Evolutionary conservation across 1,284 basidiomycete genomes (phyloP).

Genomic region (Ustilago tritici): DNA sequence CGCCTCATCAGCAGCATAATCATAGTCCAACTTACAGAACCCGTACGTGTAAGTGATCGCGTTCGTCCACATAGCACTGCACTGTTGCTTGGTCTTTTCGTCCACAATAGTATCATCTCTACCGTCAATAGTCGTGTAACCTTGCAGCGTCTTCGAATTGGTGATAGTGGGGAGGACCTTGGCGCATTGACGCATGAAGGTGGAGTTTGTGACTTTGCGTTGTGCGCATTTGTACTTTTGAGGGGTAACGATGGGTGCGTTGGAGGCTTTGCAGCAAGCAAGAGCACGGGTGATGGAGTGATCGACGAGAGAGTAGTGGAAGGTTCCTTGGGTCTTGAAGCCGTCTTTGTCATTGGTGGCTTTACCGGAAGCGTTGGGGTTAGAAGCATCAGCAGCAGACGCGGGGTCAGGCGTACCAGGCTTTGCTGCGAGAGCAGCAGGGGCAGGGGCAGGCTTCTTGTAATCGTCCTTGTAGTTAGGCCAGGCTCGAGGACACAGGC

Average conservation of each 20-base stretch:
- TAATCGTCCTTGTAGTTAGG: slow-evolving; percentile 30
- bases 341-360: slow-evolving; percentile 32
- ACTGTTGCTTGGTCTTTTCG: slow-evolving; percentile 30
- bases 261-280: slow-evolving; percentile 26
- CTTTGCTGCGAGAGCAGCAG: neutral
- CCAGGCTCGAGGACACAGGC: slow-evolving; percentile 36
- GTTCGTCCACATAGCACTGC: slow-evolving; percentile 37
- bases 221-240: slow-evolving; percentile 34
- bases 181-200: slow-evolving; percentile 38
- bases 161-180: slow-evolving; percentile 26
- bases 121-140: slow-evolving; percentile 30
- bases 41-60: slow-evolving; percentile 34
- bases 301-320: slow-evolving; percentile 39
- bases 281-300: slow-evolving; percentile 30
- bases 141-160: slow-evolving; percentile 14
- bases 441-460: slow-evolving; percentile 18
- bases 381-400: neutral
- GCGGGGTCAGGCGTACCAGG: neutral
- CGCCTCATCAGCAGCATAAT: slow-evolving; percentile 20
- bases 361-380: slow-evolving; percentile 8
- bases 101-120: slow-evolving; percentile 27
- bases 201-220: slow-evolving; percentile 17
- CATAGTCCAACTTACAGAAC: slow-evolving; percentile 38
- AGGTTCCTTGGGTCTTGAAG: slow-evolving; percentile 33
- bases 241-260: slow-evolving; percentile 20